Evolutionary conservation across 345 rosid species (phyloP), one percentile per base, ranked within the genome.

Genomic region (Melastoma malabathricum): DNA sequence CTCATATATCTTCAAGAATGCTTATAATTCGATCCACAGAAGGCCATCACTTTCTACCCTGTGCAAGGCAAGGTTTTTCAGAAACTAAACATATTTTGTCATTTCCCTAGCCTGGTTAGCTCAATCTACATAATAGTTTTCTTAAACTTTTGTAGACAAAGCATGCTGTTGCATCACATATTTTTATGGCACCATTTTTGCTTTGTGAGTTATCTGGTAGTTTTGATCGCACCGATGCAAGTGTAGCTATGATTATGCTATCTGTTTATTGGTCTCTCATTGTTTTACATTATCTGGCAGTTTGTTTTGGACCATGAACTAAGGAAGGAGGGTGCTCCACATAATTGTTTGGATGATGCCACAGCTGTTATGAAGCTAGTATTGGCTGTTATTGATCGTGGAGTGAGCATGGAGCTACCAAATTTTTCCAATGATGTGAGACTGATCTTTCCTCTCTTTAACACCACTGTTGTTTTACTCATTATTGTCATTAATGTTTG

Each of bases 311-410:
- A 83, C 25, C 67, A 69, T 60, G 89, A 86, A 59, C 67, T 90
- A 52, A 78, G 94, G 55, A 62, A 78, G 68, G 48, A 39, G 38
- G 85, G 76, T 44, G 72, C 89, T 62, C 75, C 93, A 1, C 96
- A 90, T 68, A 74, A 82, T 63, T 90, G 96, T 61, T 52, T 78
- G 31, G 92, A 86, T 47, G 98, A 90, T 62, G 96, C 94, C 46
- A 41, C 60, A 46, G 96, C 94, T 61, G 92, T 94, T 41, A 86
- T 90, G 98, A 86, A 77, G 58, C 72, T 90, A 50, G 84, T 78
- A 25, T 89, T 84, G 68, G 94, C 96, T 38, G 62, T 55, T 61
- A 64, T 82, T 15, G 81, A 86, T 59, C 63, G 43, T 45, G 87
- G 87, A 57, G 64, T 68, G 9, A 78, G 72, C 57, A 59, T 54